Conservation (phyloP, 1,284 basidiomycete genomes). For the Anthracocystis setariae region DNA sequence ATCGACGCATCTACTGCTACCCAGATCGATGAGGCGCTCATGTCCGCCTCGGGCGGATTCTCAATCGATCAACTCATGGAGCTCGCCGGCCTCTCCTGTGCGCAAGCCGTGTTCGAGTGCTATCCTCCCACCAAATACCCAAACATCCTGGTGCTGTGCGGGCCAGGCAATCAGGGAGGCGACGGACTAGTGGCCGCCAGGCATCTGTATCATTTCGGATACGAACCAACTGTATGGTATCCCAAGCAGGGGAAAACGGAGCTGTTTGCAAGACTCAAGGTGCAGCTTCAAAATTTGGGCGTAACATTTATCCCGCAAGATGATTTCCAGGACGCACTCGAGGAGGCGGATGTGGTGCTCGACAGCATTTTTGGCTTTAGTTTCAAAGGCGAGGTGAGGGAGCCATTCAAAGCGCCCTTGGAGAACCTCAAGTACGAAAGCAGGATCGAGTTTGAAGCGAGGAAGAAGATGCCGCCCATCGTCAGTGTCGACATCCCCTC, state of each 20-base stretch:
- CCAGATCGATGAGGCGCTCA: conserved; percentile 60
- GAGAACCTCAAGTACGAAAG: conserved; percentile 72
- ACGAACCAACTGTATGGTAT: conserved; percentile 61
- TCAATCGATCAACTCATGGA: conserved; percentile 84
- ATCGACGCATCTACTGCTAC: conserved; percentile 54
- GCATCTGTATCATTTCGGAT: conserved; percentile 74
- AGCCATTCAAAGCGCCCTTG: conserved; percentile 84
- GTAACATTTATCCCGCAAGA: conserved; percentile 72
- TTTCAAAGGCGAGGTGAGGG: conserved; percentile 79
- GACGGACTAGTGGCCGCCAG: conserved; percentile 96
- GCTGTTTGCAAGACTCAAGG: conserved; percentile 75
- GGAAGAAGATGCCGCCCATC: conserved; percentile 58
- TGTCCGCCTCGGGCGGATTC: conserved; percentile 57
- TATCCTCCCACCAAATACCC: conserved; percentile 77
- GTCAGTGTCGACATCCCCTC: conserved; percentile 82
- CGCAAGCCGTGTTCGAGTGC: conserved; percentile 82
- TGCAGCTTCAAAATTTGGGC: conserved; percentile 86
- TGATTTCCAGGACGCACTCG: conserved; percentile 72
- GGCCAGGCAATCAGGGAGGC: conserved; percentile 86
- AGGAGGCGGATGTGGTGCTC: conserved; percentile 80
- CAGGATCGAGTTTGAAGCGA: conserved; percentile 56
- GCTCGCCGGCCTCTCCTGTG: conserved; percentile 94
- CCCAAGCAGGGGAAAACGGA: conserved; percentile 63
- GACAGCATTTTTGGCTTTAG: conserved; percentile 99
- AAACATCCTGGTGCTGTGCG: conserved; percentile 89